Evolutionary conservation across 768 basidiomycete genomes (phyloP).

Genomic region (Tricholomella constricta): DNA sequence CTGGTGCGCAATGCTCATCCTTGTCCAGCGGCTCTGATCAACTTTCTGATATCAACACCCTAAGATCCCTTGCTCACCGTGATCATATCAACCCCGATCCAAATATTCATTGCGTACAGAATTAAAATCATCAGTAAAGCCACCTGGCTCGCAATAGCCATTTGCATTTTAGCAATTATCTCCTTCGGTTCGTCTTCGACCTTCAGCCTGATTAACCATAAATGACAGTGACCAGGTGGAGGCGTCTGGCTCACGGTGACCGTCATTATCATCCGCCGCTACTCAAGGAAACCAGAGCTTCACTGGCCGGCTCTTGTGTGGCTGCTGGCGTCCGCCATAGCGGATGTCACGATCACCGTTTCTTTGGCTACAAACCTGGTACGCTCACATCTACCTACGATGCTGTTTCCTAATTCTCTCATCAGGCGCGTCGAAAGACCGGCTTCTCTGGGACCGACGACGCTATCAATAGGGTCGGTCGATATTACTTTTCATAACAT

Average conservation of each 20-base stretch:
- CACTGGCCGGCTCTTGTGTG: conserved; percentile 46
- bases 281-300: conserved; percentile 43
- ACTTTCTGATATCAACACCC: background rate
- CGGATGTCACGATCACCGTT: conserved; percentile 43
- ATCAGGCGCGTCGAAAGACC: conserved; percentile 32
- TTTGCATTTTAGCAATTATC: conserved; percentile 35
- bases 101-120: conserved; percentile 48
- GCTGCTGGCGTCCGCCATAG: conserved; percentile 44
- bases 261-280: conserved; percentile 36
- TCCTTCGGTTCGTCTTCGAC: conserved; percentile 31
- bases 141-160: conserved; percentile 32
- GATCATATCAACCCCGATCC: conserved; percentile 44
- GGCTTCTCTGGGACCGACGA: conserved; percentile 45
- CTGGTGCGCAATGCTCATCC: conserved; percentile 16
- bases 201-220: background rate
- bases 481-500: background rate
- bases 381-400: conserved; percentile 4
- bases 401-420: conserved; percentile 1
- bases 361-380: conserved; percentile 42
- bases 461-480: conserved; percentile 31
- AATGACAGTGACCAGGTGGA: conserved; percentile 28
- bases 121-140: conserved; percentile 43
- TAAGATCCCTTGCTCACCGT: conserved; percentile 31
- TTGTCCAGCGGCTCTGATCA: no score
- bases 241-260: conserved; percentile 43